Percentiles rank a stretch among this genome's conserved stretches.
Evolutionary conservation across 345 rosid genomes (phyloP).

Genomic region (Syzygium oleosum): DNA sequence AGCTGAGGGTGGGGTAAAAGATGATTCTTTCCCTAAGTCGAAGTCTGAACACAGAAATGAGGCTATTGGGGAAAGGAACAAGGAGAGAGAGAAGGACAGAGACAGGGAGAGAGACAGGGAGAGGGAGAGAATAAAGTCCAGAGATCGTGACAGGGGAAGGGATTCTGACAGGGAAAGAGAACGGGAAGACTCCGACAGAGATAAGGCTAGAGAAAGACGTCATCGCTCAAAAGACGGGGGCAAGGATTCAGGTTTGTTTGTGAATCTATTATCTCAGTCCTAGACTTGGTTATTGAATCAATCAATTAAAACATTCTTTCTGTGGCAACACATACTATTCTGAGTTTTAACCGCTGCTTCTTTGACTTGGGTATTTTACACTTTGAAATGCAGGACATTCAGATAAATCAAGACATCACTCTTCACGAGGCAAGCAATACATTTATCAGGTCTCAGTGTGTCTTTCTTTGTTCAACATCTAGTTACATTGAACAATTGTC

Average conservation of each 20-base stretch:
- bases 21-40: slow-evolving; percentile 29
- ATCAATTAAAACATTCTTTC: neutral
- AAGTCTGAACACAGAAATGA: slow-evolving; percentile 46
- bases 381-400: slow-evolving; percentile 31
- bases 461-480: neutral
- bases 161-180: slow-evolving; percentile 78
- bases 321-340: neutral
- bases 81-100: slow-evolving; percentile 44
- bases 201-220: slow-evolving; percentile 52
- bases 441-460: neutral
- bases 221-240: slow-evolving; percentile 63
- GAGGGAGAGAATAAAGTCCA: slow-evolving; percentile 40
- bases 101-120: slow-evolving; percentile 37
- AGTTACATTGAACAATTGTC: neutral
- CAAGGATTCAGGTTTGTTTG: slow-evolving; percentile 54
- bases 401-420: slow-evolving; percentile 66
- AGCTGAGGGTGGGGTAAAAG: slow-evolving; percentile 36
- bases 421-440: slow-evolving; percentile 44
- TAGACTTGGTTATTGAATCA: neutral
- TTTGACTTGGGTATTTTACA: neutral
- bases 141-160: slow-evolving; percentile 63
- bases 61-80: slow-evolving; percentile 47
- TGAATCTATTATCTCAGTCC: neutral
- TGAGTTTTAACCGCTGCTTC: neutral
- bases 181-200: slow-evolving; percentile 53